These are phyloP conservation scores for Lecanicillium sp. DNA, from an alignment of 2,329 filamentous ascomycete species.

Conservation along the genomic window DNA sequence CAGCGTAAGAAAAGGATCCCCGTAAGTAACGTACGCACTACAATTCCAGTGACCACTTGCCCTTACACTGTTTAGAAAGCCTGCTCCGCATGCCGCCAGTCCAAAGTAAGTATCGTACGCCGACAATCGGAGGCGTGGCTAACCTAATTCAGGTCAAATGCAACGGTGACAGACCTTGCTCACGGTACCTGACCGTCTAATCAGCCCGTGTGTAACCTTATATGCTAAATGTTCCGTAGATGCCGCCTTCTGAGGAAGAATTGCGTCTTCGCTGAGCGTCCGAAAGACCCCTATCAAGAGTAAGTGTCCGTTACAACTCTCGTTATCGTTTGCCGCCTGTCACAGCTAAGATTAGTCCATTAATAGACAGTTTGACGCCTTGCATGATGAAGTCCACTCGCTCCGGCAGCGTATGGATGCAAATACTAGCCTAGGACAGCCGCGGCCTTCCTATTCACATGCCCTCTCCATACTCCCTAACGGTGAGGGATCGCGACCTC, in stretches of 20 bases:
- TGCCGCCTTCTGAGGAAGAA: conserved; percentile 14
- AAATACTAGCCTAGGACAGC: neutral
- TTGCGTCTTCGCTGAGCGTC: conserved; percentile 16
- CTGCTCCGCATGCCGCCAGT: conserved; percentile 17
- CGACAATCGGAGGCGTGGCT: neutral
- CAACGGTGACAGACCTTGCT: conserved; percentile 17
- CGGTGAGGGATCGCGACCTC: too few species aligned
- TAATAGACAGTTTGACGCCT: conserved; percentile 13
- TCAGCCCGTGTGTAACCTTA: neutral
- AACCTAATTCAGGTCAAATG: conserved; percentile 13
- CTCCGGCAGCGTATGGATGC: neutral
- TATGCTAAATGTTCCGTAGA: conserved; percentile 9
- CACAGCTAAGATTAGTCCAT: neutral
- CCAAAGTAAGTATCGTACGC: conserved; percentile 13
- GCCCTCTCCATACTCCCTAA: too few species aligned
- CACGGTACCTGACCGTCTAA: conserved; percentile 11
- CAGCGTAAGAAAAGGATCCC: conserved; percentile 5
- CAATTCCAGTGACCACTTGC: neutral
- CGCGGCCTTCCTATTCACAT: too few species aligned
- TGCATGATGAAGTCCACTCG: conserved; percentile 1
- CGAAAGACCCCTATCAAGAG: conserved; percentile 15
- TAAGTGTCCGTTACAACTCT: conserved; percentile 1
- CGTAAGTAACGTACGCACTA: neutral
- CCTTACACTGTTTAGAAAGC: conserved; percentile 13
- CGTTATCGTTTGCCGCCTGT: neutral